A percentile compares a stretch with the other conserved stretches of the same genome.
These are phyloP conservation scores for Tricholomella constricta DNA, from an alignment of 768 basidiomycete genomes.

Conservation along the genomic window DNA sequence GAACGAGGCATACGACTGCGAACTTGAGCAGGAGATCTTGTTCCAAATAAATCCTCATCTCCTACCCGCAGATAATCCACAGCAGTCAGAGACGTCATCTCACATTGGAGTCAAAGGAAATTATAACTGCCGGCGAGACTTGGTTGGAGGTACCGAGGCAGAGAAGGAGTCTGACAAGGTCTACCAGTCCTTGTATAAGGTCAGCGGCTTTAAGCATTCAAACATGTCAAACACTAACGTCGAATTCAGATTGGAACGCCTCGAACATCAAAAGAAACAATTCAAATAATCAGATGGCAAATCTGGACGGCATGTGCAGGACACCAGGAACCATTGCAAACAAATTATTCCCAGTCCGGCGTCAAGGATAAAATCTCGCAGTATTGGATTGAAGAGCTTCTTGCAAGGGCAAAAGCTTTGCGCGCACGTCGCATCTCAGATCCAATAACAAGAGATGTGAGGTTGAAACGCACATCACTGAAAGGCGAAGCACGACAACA, in stretches of 20 bases:
- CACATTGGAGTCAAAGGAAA: conserved; percentile 26
- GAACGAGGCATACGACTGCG: conserved; percentile 29
- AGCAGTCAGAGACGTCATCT: conserved; percentile 30
- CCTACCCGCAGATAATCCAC: conserved; percentile 35
- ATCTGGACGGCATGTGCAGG: conserved; percentile 20
- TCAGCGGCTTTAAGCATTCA: no score
- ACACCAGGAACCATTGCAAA: conserved; percentile 4
- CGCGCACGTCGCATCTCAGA: conserved; percentile 1
- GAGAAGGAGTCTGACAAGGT: conserved; percentile 20
- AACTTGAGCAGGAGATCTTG: conserved; percentile 23
- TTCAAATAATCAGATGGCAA: conserved; percentile 11
- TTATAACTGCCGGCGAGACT: conserved; percentile 25
- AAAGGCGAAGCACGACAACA: conserved; percentile 4
- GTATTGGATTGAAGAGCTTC: conserved; percentile 25
- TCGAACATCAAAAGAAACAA: conserved; percentile 9
- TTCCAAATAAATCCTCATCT: conserved; percentile 25
- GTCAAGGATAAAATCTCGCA: conserved; percentile 31
- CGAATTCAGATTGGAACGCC: conserved; percentile 8
- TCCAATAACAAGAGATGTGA: neutral
- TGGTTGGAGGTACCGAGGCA: conserved; percentile 22
- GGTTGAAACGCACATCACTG: neutral
- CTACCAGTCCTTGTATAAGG: conserved; percentile 19
- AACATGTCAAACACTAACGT: conserved; percentile 6
- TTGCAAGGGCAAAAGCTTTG: conserved; percentile 7
- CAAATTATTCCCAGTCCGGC: conserved; percentile 22